Base-by-base conservation (phyloP, 495 filamentous ascomycete species). In the Aspergillus wentii region DNA sequence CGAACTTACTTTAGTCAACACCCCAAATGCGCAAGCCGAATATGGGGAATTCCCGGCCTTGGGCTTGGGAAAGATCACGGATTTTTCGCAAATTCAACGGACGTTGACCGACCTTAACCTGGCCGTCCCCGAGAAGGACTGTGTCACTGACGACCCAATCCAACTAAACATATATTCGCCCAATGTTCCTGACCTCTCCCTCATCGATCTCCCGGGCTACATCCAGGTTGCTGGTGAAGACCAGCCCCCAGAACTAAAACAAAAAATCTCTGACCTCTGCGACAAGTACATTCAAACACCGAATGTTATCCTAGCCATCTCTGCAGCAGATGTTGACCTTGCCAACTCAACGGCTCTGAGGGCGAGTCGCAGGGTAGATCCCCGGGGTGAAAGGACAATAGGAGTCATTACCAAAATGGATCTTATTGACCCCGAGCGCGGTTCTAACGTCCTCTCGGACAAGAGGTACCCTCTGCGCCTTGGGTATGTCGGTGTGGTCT, bases 341-440 rank as follows among this genome's bases (percentile, higher is more conserved):
- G 92, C 92, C 4, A 99, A 99, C 55, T 97, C 92, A 3, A 91
- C 92, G 3, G 90, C 92, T 8, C 68, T 99, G 18, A 74, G 91
- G 40, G 88, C 92, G 17, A 95, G 89, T 54, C 76, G 94, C 38
- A 74, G 88, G 40, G 90, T 97, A 8, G 92, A 99, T 54, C 94
- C 94, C 3, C 71, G 94, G 35, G 92, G 92, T 17, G 94, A 99
- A 58, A 72, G 92, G 36, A 99, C 92, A 2, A 97, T 99, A 53
- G 92, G 92, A 25, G 92, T 99, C 16, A 85, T 99, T 17, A 99
- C 92, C 17, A 99, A 99, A 66, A 95, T 99, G 91, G 92, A 99
- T 56, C 76, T 99, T 15, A 89, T 99, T 14, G 89, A 95, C 40
- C 76, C 92, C 9, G 69, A 70, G 14, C 79, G 92, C 40, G 92